Base-by-base conservation (phyloP, 225 moss, liverwort and hornwort species). In the Pseudisothecium myosuroides region DNA sequence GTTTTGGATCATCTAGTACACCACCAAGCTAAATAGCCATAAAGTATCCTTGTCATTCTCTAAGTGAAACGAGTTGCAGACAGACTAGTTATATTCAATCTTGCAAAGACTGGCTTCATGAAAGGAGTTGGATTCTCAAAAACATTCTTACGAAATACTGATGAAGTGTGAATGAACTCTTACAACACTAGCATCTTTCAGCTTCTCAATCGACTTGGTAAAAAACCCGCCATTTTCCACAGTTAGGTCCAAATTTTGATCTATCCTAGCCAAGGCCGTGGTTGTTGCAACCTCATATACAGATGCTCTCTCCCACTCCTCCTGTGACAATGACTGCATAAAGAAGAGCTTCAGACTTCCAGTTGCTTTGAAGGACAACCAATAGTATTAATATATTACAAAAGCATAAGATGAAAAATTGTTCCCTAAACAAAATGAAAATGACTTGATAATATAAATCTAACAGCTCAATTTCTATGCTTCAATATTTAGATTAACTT, bases 231-330 rank as follows among this genome's bases (percentile, higher is more conserved):
- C 88, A 59, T 84, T 90, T 54, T 74, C 74, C 59, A 37, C 87
- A 75, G 91, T 87, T 69, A 93, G 77, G 87, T 93, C 93, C 82
- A 92, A 73, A 87, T 90, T 91, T 60, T 91, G 90, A 79, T 93
- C 95, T 85, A 94, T 89, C 84, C 88, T 94, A 56, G 92, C 92
- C 82, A 92, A 87, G 41, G 92, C 91, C 68, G 89, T 88, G 39
- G 92, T 92, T 81, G 92, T 91, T 72, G 92, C 92, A 84, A 93
- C 91, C 87, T 95, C 92, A 79, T 92, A 93, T 47, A 91, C 91
- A 91, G 93, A 95, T 88, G 92, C 93, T 88, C 93, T 92, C 81
- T 90, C 91, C 95, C 95, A 93, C 87, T 95, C 93, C 88, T 93
- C 95, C 88, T 92, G 87, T 43, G 95, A 92, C 81, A 93, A 88